A percentile compares a stretch with the other conserved stretches of the same genome.
Conservation (phyloP, 2,329 filamentous ascomycete species). For the Colletotrichum sp. region DNA sequence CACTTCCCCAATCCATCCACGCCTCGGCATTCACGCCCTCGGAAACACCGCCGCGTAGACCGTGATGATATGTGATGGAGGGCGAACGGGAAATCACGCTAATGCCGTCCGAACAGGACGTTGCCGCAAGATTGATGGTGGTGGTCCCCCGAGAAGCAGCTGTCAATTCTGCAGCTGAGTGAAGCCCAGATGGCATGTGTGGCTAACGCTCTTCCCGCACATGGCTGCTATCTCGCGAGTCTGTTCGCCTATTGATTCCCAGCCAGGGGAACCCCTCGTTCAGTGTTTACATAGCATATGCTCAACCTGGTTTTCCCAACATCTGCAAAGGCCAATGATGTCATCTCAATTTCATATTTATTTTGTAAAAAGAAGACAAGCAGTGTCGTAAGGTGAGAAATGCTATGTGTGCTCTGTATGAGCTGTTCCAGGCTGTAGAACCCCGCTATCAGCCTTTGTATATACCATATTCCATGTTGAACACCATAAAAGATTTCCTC, state of each 20-base stretch:
- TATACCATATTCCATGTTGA: background rate
- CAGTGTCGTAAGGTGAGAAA: background rate
- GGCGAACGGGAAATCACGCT: background rate
- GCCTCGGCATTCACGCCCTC: background rate
- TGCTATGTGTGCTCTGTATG: constrained; percentile 1
- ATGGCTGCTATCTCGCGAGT: background rate
- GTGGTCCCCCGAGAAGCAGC: background rate
- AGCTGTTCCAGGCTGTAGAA: constrained; percentile 18
- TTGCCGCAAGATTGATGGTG: background rate
- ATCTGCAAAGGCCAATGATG: background rate
- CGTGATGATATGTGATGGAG: background rate
- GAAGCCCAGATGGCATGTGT: background rate
- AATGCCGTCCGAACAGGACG: background rate
- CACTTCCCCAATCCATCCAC: background rate
- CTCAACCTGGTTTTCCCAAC: background rate
- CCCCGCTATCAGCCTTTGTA: constrained; percentile 14
- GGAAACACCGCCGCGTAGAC: background rate
- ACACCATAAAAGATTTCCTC: background rate
- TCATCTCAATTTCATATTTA: background rate
- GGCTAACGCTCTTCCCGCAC: background rate
- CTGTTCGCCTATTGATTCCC: background rate
- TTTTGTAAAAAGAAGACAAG: background rate
- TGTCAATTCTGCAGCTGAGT: background rate
- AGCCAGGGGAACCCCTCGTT: background rate
- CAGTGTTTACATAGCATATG: background rate